Base-by-base conservation (phyloP, 2,329 filamentous ascomycete species). In the Hyphodiscus sp. region DNA sequence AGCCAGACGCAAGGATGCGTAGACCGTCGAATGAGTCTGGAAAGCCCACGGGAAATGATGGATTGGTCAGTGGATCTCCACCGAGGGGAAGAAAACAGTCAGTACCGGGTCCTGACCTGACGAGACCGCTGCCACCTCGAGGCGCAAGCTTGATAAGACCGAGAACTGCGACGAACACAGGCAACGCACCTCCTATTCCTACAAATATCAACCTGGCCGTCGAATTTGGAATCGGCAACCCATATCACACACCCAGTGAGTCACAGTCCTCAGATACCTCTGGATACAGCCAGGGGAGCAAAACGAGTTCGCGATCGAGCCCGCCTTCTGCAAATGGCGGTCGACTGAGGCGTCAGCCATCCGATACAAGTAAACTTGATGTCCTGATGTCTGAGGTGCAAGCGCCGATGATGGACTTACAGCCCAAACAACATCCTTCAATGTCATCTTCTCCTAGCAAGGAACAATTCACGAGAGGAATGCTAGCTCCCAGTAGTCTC, bases 191-290 rank as follows among this genome's bases (percentile, higher is more conserved):
- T 33, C 58, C 59, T 42, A 45, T 66, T 10, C 63, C 65, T 20
- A 45, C 49, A n/a, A 60, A 62, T 43, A 49, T 84, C 43, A 80
- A 85, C 61, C 71, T 84, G 8, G 79, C 77, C 1, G 76, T 74
- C 30, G 82, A 84, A 54, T 85, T 85, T 59, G 81, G 81, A 11
- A 67, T 74, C 20, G 76, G 79, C 33, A 86, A 86, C 61, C 79
- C 82, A 0, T 85, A 86, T 61, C 83, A 88, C 61, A 76, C 79
- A 3, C 73, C 81, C 0, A 81, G 82, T 1, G 78, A 80, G 55
- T 89, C 85, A 1, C 77, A 79, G 23, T 84, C 83, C 0, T 89
- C 86, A 0, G 82, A 79, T 18, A 76, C 77, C 45, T 88, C 85
- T 1, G 78, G 75, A 0, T 78, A 76, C 41, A 86, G 82, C 51